These are phyloP conservation scores for Trichosporon sp. DNA, from an alignment of 1,284 basidiomycete species.

Conservation along the genomic window DNA sequence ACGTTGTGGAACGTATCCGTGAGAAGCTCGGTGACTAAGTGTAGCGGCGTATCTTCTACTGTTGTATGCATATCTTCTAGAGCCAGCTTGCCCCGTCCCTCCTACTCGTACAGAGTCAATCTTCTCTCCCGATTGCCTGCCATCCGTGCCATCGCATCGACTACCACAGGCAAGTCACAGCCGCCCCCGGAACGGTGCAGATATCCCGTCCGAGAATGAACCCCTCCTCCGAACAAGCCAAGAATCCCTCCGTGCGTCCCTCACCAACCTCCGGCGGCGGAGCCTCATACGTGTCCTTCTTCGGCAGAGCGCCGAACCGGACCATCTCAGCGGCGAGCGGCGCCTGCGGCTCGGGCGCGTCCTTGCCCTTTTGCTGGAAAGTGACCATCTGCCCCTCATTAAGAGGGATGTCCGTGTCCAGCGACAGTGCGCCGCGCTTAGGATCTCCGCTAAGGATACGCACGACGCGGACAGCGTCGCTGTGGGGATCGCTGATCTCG, in stretches of 20 bases:
- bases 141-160: not conserved
- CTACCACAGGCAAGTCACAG: constrained; percentile 1
- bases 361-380: constrained; percentile 47
- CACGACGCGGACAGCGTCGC: constrained; percentile 17
- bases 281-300: constrained; percentile 5
- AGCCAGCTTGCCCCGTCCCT: not conserved
- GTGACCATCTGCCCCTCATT: constrained; percentile 57
- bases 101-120: not conserved
- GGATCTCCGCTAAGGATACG: constrained; percentile 72
- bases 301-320: constrained; percentile 9
- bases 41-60: not conserved
- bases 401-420: constrained; percentile 62
- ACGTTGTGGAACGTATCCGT: constrained; percentile 72
- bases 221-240: constrained; percentile 13
- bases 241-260: constrained; percentile 12
- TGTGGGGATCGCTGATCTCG: constrained; percentile 29
- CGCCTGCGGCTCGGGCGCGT: not conserved
- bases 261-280: not conserved
- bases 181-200: constrained; percentile 12
- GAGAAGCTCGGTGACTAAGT: constrained; percentile 39
- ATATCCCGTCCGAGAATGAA: constrained; percentile 7
- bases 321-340: not conserved
- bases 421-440: constrained; percentile 64
- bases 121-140: too few relatives aligned
- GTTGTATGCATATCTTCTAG: constrained; percentile 2